Evolutionary conservation across 768 basidiomycete species (phyloP).

Genomic region (Chlorophyllum brunneum): DNA sequence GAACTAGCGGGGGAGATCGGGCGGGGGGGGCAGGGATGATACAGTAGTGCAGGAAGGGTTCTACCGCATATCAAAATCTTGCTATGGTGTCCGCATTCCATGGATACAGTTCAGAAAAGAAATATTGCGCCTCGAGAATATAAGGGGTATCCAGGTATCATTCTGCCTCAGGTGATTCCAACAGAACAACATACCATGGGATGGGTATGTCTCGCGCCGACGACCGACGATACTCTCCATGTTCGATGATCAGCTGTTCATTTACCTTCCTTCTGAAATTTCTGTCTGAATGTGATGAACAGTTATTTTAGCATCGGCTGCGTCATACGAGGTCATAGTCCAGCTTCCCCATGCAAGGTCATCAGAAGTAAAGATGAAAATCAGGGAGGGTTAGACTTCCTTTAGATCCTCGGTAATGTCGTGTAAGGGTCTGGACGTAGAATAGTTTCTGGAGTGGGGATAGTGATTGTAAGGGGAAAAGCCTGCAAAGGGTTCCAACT

Average conservation of each 20-base stretch:
- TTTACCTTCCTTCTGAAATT: too few relatives aligned
- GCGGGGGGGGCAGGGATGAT: not conserved
- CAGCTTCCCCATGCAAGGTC: too few relatives aligned
- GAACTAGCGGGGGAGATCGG: not conserved
- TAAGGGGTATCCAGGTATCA: too few relatives aligned
- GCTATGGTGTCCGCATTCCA: too few relatives aligned
- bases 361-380: not conserved
- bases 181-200: too few relatives aligned
- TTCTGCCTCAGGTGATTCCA: too few relatives aligned
- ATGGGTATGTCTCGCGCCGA: too few relatives aligned
- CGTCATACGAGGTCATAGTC: slow-evolving; percentile 4
- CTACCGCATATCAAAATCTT: too few relatives aligned
- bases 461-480: slow-evolving; percentile 4
- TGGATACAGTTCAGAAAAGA: too few relatives aligned
- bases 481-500: not conserved
- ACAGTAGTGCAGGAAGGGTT: not conserved
- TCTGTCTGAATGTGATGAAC: not conserved
- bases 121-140: too few relatives aligned
- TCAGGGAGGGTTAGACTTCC: not conserved
- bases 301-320: not conserved
- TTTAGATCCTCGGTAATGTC: slow-evolving; percentile 9
- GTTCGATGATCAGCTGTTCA: not conserved
- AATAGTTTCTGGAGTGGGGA: not conserved
- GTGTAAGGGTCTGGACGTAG: not conserved
- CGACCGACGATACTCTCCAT: too few relatives aligned